Base-by-base conservation (phyloP, 768 basidiomycete genomes). In the Auricularia sp. region DNA sequence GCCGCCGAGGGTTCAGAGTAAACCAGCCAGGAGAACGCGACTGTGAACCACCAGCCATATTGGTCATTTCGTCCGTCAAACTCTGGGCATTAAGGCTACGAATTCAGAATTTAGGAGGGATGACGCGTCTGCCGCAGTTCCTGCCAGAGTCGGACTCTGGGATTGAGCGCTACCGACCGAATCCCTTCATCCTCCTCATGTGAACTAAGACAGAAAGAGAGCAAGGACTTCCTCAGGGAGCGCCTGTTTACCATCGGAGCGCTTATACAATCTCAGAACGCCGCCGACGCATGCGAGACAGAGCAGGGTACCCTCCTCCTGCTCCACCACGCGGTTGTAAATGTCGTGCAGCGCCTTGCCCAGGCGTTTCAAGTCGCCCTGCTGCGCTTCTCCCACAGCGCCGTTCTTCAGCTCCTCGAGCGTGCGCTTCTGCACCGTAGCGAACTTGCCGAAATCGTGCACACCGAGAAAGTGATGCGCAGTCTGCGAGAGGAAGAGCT, bases 401-500 rank as follows among this genome's bases (percentile, higher is more conserved):
- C 63, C 42, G 56, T 69, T 61, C 65, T 68, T 71, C 10, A 66
- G 44, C 33, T 62, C 58, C 5, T 68, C 71, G 37, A 77, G 64
- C n/a, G 61, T 61, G 14, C 47, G 42, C 33, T 73, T 70, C 64
- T 75, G 70, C 34, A 74, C 75, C 66, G 61, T 75, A 71, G 65
- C 81, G 71, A 65, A 78, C 71, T 70, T 74, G 74, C 67, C 79
- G 69, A 58, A 82, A 67, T 66, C 73, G 63, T 68, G 67, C 11
- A 62, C 36, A 24, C 62, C 67, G 16, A 68, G 54, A 47, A 63
- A 66, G 8, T 67, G 62, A 29, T 78, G 68, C 74, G 80, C 75
- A 0, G 86, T 90, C 70, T 86, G 85, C 5, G 89, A 88, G 64
- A 91, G 80, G 71, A 81, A 86, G 13, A 90, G 74, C 70, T 90